Percentiles rank a stretch among this genome's conserved stretches.
Conservation (phyloP, 2,329 filamentous ascomycete species). For the Xylaria sp. region DNA sequence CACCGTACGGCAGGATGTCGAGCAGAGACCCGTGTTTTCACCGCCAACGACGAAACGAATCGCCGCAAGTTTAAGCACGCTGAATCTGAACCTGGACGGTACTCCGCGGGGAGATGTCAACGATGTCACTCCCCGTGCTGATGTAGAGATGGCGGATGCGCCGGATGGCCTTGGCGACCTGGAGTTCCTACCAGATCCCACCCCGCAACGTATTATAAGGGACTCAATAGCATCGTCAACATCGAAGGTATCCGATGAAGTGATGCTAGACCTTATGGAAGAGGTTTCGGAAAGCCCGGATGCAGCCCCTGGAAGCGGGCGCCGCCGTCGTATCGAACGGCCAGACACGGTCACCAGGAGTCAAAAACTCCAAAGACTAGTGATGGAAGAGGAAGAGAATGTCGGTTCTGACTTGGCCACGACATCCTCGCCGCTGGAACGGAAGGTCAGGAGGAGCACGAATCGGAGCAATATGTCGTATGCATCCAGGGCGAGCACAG, state of each 20-base stretch:
- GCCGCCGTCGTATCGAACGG: constrained; percentile 38
- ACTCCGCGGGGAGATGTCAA: constrained; percentile 16
- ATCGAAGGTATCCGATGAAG: constrained; percentile 20
- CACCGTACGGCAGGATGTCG: neutral
- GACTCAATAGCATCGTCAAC: constrained; percentile 21
- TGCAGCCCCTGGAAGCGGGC: constrained; percentile 52
- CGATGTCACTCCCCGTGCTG: constrained; percentile 7
- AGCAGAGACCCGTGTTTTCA: neutral
- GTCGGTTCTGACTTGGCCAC: constrained; percentile 29
- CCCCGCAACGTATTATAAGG: constrained; percentile 16
- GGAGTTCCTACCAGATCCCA: constrained; percentile 18
- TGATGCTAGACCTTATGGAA: constrained; percentile 28
- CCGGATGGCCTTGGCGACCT: constrained; percentile 14
- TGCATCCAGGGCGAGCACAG: constrained; percentile 27
- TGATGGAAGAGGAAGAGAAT: constrained; percentile 32
- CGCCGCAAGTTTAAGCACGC: constrained; percentile 5
- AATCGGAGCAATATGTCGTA: constrained; percentile 27
- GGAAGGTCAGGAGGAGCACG: constrained; percentile 37
- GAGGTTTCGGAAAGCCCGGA: constrained; percentile 50
- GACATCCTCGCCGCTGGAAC: constrained; percentile 40
- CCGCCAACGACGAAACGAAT: constrained; percentile 15
- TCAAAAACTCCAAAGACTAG: constrained; percentile 39
- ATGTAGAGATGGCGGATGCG: constrained; percentile 1
- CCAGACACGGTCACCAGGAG: constrained; percentile 37
- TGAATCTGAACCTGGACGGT: constrained; percentile 20